A percentile compares a stretch with the other conserved stretches of the same genome.
Conservation (phyloP, 2,329 filamentous ascomycete species). For the Hymenotorrendiella dingleyae region DNA sequence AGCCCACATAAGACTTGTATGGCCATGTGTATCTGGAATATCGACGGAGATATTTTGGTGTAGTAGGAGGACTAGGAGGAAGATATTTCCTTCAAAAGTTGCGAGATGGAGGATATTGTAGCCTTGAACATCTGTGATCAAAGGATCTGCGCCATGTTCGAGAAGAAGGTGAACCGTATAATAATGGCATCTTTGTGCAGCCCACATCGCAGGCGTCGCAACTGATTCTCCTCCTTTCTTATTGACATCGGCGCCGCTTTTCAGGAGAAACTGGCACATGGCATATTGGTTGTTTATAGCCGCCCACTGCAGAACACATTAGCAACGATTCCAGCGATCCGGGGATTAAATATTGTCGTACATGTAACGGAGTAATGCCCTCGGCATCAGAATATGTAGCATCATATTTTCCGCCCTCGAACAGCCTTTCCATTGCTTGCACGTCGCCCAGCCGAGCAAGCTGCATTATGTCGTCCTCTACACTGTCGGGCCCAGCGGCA, state of each 20-base stretch:
- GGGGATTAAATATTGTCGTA: conserved; percentile 39
- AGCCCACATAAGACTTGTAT: conserved; percentile 97
- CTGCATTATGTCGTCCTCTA: conserved; percentile 88
- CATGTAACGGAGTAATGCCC: conserved; percentile 92
- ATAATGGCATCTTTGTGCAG: conserved; percentile 92
- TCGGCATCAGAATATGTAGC: conserved; percentile 83
- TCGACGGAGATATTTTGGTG: conserved; percentile 96
- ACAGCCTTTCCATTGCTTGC: conserved; percentile 79
- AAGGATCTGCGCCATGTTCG: conserved; percentile 83
- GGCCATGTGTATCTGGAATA: conserved; percentile 79
- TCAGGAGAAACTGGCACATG: conserved; percentile 92
- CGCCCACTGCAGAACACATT: conserved; percentile 67
- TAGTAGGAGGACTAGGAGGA: conserved; percentile 79
- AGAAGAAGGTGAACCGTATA: conserved; percentile 92
- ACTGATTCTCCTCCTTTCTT: conserved; percentile 92
- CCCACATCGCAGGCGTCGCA: conserved; percentile 93
- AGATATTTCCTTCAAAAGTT: conserved; percentile 93
- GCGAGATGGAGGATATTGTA: conserved; percentile 98
- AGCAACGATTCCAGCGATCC: neutral
- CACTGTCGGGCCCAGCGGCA: conserved; percentile 17
- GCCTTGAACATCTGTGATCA: conserved; percentile 87
- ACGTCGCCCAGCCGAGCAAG: conserved; percentile 85
- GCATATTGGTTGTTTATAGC: conserved; percentile 98
- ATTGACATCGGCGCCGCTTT: conserved; percentile 75
- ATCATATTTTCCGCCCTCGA: conserved; percentile 74